Evolutionary conservation across 2,329 filamentous ascomycete species (phyloP).

Genomic region (Ophiostoma fasciatum): DNA sequence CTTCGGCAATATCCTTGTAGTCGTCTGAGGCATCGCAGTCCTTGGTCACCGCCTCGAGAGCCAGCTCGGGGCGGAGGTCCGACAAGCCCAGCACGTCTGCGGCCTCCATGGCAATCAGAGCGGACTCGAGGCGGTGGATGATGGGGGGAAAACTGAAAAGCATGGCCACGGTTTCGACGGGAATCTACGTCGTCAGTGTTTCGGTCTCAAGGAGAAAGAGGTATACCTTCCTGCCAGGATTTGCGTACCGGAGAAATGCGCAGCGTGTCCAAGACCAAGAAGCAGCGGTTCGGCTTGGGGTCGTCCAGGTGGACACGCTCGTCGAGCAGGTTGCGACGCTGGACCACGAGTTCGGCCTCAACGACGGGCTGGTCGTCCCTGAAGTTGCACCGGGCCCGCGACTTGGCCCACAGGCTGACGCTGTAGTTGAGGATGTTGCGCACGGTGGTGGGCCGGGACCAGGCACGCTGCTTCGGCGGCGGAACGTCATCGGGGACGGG

Average conservation of each 20-base stretch:
- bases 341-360: conserved; percentile 54
- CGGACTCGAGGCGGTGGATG: conserved; percentile 69
- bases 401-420: conserved; percentile 55
- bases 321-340: conserved; percentile 75
- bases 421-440: conserved; percentile 71
- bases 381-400: conserved; percentile 34
- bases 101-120: conserved; percentile 65
- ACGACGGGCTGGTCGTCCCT: conserved; percentile 68
- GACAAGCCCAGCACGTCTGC: conserved; percentile 49
- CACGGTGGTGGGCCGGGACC: conserved; percentile 20
- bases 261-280: conserved; percentile 63
- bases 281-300: conserved; percentile 33
- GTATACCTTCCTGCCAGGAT: too few relatives aligned
- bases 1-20: conserved; percentile 44
- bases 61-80: conserved; percentile 47
- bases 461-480: conserved; percentile 28
- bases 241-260: conserved; percentile 53
- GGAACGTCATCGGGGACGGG: conserved; percentile 44
- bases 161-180: conserved; percentile 54
- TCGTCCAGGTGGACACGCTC: conserved; percentile 37
- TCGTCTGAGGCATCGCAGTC: conserved; percentile 77
- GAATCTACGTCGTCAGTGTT: conserved; percentile 35
- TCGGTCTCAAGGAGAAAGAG: too few relatives aligned
- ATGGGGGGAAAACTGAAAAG: conserved; percentile 68
- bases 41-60: conserved; percentile 84